A percentile compares a stretch with the other conserved stretches of the same genome.
Evolutionary conservation across 2,329 filamentous ascomycete genomes (phyloP).

Genomic region (Pseudonectria foliicola): DNA sequence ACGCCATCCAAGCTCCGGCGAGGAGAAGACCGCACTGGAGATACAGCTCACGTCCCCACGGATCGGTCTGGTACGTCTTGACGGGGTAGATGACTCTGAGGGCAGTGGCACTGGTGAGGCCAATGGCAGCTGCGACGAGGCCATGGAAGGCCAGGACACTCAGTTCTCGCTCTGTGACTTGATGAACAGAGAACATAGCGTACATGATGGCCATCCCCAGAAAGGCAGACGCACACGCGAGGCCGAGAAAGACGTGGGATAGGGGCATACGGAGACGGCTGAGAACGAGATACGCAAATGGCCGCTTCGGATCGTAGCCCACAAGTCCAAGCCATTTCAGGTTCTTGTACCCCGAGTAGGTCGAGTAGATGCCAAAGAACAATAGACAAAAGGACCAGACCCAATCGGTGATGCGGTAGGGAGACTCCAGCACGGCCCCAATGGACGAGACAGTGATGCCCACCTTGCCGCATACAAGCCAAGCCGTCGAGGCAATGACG

Average conservation of each 20-base stretch:
- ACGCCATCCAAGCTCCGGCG: slow-evolving; percentile 1
- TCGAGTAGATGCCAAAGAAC: slow-evolving; percentile 17
- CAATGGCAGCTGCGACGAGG: slow-evolving; percentile 10
- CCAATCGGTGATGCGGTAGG: slow-evolving; percentile 15
- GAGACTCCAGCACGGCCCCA: slow-evolving; percentile 12
- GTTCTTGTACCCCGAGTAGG: slow-evolving; percentile 8
- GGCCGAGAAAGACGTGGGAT: slow-evolving; percentile 13
- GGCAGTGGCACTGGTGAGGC: slow-evolving; percentile 9
- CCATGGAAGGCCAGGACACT: slow-evolving; percentile 3
- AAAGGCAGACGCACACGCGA: slow-evolving; percentile 7
- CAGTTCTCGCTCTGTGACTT: slow-evolving; percentile 5
- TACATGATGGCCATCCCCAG: slow-evolving; percentile 13
- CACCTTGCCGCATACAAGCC: slow-evolving; percentile 9
- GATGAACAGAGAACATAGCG: slow-evolving; percentile 10
- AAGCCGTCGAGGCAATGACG: slow-evolving; percentile 9
- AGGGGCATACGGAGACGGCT: slow-evolving; percentile 6
- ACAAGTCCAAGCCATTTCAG: slow-evolving; percentile 13
- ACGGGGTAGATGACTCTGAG: slow-evolving; percentile 3
- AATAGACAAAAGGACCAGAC: slow-evolving; percentile 12
- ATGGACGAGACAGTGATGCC: slow-evolving; percentile 12
- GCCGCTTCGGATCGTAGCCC: slow-evolving; percentile 3
- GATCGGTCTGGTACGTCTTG: slow-evolving; percentile 5
- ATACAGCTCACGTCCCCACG: slow-evolving; percentile 14
- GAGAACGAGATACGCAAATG: slow-evolving; percentile 7
- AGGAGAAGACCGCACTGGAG: slow-evolving; percentile 8